phyloP scores from a whole-genome alignment of 169 alveolate species.

The Babesia gibsoni region DNA sequence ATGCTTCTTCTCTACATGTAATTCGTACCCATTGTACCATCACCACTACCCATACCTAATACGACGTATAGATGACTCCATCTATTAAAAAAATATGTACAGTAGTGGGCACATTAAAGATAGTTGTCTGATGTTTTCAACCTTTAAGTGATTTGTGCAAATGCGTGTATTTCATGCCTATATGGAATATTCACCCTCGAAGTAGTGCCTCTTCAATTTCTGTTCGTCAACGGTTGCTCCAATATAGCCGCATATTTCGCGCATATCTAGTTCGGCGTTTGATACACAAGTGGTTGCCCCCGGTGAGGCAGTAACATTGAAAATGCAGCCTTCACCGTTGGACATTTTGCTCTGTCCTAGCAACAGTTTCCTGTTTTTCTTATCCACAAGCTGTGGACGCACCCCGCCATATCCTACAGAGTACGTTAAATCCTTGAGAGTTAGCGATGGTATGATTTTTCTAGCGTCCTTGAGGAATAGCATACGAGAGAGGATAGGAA shows the following conservation, averaged over 20 bases:
- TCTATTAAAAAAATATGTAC: neutral
- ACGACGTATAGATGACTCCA: neutral
- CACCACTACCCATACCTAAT: neutral
- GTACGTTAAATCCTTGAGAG: conserved; percentile 70
- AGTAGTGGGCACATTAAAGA: neutral
- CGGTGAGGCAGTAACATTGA: conserved; percentile 84
- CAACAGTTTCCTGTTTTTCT: conserved; percentile 70
- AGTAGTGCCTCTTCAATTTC: conserved; percentile 53
- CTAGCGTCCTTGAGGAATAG: conserved; percentile 79
- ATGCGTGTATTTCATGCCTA: neutral
- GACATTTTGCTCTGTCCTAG: conserved; percentile 82
- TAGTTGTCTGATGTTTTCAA: neutral
- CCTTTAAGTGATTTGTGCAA: no score
- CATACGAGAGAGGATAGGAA: conserved; percentile 69
- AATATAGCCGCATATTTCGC: conserved; percentile 72
- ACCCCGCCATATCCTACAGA: conserved; percentile 84
- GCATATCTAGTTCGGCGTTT: conserved; percentile 79
- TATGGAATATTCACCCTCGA: conserved; percentile 78
- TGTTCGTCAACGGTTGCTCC: conserved; percentile 73
- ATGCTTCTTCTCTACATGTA: no score
- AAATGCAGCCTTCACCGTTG: conserved; percentile 75
- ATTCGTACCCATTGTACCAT: no score
- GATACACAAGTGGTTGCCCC: conserved; percentile 86
- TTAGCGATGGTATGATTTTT: conserved; percentile 79
- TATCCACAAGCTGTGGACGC: conserved; percentile 83